Base-by-base conservation (phyloP, 1,139 yeast species). In the Kodamaea fungicola region DNA sequence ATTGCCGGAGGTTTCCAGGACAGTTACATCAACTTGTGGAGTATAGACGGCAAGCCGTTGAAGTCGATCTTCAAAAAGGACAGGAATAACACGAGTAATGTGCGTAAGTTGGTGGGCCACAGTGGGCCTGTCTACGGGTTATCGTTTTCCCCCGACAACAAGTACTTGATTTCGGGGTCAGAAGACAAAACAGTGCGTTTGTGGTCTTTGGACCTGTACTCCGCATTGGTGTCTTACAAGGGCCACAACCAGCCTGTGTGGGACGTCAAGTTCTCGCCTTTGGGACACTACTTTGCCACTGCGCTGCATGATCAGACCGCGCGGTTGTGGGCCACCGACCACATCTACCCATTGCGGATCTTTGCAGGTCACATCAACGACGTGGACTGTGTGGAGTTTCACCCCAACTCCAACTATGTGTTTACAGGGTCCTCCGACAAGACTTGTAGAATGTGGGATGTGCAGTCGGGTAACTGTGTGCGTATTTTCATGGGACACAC, bases 231-330 rank as follows among this genome's bases (percentile, higher is more conserved):
- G 2, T 78, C 92, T n/a, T 92, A 92, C 62, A 88, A 87, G 57
- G 97, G 97, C 4, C 99, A 94, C 58, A 88, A 83, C 51, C 95
- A 86, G 49, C 97, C 98, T 1, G 84, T 94, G 22, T 94, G 98
- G 98, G 98, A 94, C 56, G 97, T 92, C 5, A 78, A 85, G 50
- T 92, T 89, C 54, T 83, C 96, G 3, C 98, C 98, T 2, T 68
- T 86, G 53, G 98, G 98, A 2, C 97, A 92, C 62, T 94, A 94
- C 64, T 94, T 94, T 62, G 97, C 95, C 8, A 89, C 97, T 0
- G 97, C 95, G 0, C 88, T 97, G 3, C 97, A 90, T 55, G 99
- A 94, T 56, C 97, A 90, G 59, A 94, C 98, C 0, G 98, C 97
- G 0, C 73, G 97, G 45, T 70, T 94, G 42, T 94, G 99, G 99